These are phyloP conservation scores for Casuarina glauca DNA, from an alignment of 306 rosid species.

Conservation along the genomic window DNA sequence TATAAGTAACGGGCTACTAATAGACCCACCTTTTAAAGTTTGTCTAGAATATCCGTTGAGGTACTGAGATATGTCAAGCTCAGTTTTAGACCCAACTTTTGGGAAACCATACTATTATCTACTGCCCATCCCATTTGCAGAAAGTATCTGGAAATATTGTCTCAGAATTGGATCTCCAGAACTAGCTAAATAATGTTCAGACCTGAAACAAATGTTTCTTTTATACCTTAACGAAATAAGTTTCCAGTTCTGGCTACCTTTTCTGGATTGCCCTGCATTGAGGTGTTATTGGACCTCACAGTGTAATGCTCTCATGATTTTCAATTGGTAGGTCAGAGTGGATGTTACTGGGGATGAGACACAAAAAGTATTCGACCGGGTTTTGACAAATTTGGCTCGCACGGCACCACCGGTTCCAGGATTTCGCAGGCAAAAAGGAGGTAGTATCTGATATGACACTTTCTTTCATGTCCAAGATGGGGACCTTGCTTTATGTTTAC, in stretches of 20 bases:
- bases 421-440: conserved; percentile 87
- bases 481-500: background rate
- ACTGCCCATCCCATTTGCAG: conserved; percentile 5
- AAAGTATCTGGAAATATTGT: conserved; percentile 13
- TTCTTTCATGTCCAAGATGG: background rate
- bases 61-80: background rate
- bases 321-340: conserved; percentile 65
- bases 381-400: conserved; percentile 59
- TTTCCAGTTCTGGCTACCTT: background rate
- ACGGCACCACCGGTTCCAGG: conserved; percentile 87
- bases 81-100: background rate
- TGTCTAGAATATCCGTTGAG: background rate
- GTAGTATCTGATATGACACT: conserved; percentile 29
- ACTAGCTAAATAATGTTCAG: background rate
- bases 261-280: background rate
- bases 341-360: conserved; percentile 74
- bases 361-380: conserved; percentile 56
- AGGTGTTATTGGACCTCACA: conserved; percentile 1
- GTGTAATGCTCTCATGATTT: conserved; percentile 13
- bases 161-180: conserved; percentile 5
- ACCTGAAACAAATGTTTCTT: background rate
- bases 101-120: background rate
- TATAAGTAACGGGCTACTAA: background rate
- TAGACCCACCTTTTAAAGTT: background rate
- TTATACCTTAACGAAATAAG: background rate